Evolutionary conservation across 805 yeast genomes (phyloP), one percentile per base, ranked within the genome.

Genomic region (Barnettozyma sucrosica): DNA sequence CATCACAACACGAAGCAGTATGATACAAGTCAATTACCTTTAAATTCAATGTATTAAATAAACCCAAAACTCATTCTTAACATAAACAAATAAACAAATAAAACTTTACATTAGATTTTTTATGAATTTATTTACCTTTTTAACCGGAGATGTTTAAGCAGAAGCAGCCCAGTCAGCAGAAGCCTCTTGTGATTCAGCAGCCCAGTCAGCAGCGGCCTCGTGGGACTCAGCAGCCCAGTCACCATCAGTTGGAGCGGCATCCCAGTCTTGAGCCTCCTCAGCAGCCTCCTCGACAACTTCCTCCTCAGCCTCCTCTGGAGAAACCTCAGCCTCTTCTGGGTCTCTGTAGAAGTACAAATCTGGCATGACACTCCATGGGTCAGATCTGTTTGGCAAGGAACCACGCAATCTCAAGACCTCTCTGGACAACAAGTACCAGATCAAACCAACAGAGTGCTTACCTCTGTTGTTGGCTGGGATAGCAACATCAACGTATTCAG

Each of bases 291-390:
- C 80, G 66, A 77, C 85, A 57, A 72, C 73, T 52, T 67, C 58
- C 65, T 70, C 74, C 60, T 69, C 65, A 66, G 72, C 79, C 56
- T 77, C 77, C 67, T 80, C 81, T 64, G 76, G 81, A 66, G 81
- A 80, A 67, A 74, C 75, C 79, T 89, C 96, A 75, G 86, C 85
- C 79, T 93, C 99, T 81, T 92, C 98, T 71, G 99, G 99, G 81
- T 93, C 97, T 85, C 99, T 93, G 97, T 93, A 93, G 90, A 93
- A 93, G 90, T 90, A 93, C 76, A 93, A 84, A 81, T 93, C 99
- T 75, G 98, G 98, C 99, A 93, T 93, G 72, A 93, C 93, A 65
- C 95, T 79, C 99, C 99, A 93, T 75, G 86, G 84, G 75, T 93
- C 88, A 64, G 86, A 71, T 83, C 99, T 89, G 88, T 87, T 85